These are phyloP conservation scores for Warburgia ugandensis DNA, from an alignment of 164 flowering plant species.

Conservation along the genomic window DNA sequence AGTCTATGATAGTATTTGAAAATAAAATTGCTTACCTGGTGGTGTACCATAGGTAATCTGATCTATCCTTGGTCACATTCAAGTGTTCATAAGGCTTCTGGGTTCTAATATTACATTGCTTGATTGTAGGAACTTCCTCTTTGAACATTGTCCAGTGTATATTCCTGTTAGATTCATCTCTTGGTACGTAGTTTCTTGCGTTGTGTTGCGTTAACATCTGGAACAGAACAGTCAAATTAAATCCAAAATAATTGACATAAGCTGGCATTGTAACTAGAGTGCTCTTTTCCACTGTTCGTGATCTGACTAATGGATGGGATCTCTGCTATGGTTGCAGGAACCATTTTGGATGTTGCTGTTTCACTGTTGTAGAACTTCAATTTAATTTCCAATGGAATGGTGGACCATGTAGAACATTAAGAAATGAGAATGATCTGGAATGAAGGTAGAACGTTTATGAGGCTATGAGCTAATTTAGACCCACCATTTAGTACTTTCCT, in stretches of 20 bases:
- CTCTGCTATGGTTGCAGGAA: background rate
- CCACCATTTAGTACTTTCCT: background rate
- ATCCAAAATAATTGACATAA: no score
- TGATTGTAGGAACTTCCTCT: constrained; percentile 34
- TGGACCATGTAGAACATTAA: no score
- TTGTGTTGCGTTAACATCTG: constrained; percentile 75
- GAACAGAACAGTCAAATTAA: no score
- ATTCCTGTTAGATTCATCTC: constrained; percentile 25
- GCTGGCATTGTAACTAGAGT: no score
- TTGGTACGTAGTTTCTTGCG: constrained; percentile 34
- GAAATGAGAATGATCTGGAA: no score
- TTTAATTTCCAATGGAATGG: no score
- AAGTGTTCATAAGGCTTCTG: constrained; percentile 40
- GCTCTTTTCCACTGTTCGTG: no score
- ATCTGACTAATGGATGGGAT: background rate
- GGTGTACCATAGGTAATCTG: constrained; percentile 84
- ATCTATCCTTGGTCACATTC: constrained; percentile 47
- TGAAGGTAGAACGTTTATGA: background rate
- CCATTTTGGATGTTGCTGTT: background rate
- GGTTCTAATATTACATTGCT: constrained; percentile 9
- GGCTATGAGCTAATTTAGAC: background rate
- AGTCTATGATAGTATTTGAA: background rate
- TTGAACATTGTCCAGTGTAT: constrained; percentile 38
- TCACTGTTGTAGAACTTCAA: no score
- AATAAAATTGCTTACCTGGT: constrained; percentile 40